phyloP scores from a whole-genome alignment of 2,329 filamentous ascomycete genomes.

The Epichloe elymi region DNA sequence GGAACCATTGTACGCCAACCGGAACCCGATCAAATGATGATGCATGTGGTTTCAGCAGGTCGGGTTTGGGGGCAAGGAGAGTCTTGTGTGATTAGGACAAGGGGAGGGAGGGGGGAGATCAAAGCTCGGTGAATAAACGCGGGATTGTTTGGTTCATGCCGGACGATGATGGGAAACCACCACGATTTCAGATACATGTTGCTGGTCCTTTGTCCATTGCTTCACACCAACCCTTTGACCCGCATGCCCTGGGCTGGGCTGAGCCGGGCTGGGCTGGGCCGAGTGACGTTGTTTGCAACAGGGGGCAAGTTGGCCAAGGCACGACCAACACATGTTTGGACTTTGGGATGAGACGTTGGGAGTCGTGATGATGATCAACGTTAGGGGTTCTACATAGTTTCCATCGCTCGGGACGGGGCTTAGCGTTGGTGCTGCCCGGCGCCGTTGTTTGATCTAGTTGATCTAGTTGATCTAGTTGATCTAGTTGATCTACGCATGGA shows the following conservation, averaged over 20 bases:
- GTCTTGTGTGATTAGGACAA: no score
- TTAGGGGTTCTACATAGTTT: no score
- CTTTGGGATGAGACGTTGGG: no score
- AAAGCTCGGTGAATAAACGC: not conserved
- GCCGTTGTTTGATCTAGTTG: not conserved
- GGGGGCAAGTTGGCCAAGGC: not conserved
- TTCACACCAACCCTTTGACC: not conserved
- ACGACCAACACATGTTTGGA: not conserved
- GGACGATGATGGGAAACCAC: not conserved
- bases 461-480: not conserved
- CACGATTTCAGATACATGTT: not conserved
- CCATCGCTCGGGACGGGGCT: not conserved
- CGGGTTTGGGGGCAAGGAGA: not conserved
- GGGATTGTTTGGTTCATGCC: not conserved
- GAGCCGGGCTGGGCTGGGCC: no score
- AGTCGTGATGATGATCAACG: no score
- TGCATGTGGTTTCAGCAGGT: constrained; percentile 1
- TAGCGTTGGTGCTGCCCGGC: not conserved
- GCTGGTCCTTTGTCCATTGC: not conserved
- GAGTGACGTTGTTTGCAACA: not conserved
- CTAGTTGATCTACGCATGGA: not conserved
- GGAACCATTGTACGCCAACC: not conserved
- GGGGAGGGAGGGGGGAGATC: no score
- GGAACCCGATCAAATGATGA: not conserved
- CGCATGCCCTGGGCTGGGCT: no score